phyloP scores from a whole-genome alignment of 495 filamentous ascomycete species.

The Penicillium pulvis region DNA sequence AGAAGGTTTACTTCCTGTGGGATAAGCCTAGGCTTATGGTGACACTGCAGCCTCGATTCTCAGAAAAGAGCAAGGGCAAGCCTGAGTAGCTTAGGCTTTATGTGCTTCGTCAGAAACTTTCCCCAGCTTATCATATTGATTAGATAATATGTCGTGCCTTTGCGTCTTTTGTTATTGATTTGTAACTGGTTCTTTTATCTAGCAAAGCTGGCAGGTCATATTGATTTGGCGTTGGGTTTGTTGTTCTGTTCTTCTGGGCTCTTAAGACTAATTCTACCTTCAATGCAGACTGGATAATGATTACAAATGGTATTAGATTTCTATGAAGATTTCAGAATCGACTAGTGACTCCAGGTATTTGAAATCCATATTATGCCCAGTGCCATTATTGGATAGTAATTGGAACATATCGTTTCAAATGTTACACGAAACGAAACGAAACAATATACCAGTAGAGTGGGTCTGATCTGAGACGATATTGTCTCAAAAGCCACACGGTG shows the following conservation, averaged over 20 bases:
- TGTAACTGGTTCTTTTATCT: too few species aligned
- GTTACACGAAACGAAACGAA: neutral
- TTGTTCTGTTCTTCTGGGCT: neutral
- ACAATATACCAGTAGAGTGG: neutral
- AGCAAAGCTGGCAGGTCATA: neutral
- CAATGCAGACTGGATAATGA: too few species aligned
- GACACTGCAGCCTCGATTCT: neutral
- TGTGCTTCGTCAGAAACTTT: too few species aligned
- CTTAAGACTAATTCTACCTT: too few species aligned
- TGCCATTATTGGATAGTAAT: neutral
- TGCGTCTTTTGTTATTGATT: too few species aligned
- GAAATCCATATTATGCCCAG: too few species aligned
- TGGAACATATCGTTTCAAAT: neutral
- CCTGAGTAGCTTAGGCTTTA: too few species aligned
- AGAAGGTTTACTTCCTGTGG: constrained; percentile 48
- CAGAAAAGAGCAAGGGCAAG: neutral
- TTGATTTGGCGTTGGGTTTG: neutral
- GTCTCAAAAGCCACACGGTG: neutral
- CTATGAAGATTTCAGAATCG: too few species aligned
- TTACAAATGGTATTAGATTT: too few species aligned
- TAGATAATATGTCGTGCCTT: too few species aligned
- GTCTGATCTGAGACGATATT: neutral
- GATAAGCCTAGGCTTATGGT: constrained; percentile 45
- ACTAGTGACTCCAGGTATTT: too few species aligned
- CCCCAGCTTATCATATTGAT: too few species aligned